Percentiles rank a stretch among this genome's conserved stretches.
phyloP scores from a whole-genome alignment of 75 land plant genomes.

The Picea sitchensis region DNA sequence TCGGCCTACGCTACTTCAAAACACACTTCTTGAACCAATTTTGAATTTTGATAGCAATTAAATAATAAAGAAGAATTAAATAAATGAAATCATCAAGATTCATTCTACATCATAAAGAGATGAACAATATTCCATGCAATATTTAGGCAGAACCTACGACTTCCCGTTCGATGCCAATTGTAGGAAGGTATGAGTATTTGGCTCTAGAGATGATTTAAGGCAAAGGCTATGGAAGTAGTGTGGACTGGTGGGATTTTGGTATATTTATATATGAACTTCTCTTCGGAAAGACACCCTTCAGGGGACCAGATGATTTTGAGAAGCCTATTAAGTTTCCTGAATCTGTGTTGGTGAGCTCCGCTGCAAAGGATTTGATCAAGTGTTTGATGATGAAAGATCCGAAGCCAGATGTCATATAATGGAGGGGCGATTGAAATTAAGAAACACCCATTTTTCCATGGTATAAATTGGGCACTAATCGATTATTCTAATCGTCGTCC shows the following conservation, averaged over 20 bases:
- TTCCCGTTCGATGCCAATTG: constrained; percentile 54
- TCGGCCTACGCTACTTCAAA: no score
- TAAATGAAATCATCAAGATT: no score
- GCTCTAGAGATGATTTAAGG: constrained; percentile 72
- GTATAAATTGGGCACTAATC: constrained; percentile 35
- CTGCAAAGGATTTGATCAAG: constrained; percentile 61
- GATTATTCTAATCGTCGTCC: constrained; percentile 14
- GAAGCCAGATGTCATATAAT: constrained; percentile 46
- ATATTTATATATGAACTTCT: constrained; percentile 67
- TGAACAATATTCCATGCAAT: no score
- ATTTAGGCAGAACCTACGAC: constrained; percentile 41
- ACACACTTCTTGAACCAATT: no score
- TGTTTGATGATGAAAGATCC: constrained; percentile 66
- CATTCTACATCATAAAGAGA: no score
- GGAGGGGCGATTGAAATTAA: constrained; percentile 76
- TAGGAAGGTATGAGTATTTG: constrained; percentile 81
- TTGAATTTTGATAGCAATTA: no score
- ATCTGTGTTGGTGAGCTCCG: constrained; percentile 8
- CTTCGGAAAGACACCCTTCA: constrained; percentile 64
- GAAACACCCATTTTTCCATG: constrained; percentile 61
- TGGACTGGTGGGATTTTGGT: constrained; percentile 85
- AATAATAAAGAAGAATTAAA: no score
- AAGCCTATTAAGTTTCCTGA: constrained; percentile 37
- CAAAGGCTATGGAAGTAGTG: constrained; percentile 59
- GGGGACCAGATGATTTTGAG: constrained; percentile 36